Conservation (phyloP, 164 flowering plant genomes). For the Vitis riparia region DNA sequence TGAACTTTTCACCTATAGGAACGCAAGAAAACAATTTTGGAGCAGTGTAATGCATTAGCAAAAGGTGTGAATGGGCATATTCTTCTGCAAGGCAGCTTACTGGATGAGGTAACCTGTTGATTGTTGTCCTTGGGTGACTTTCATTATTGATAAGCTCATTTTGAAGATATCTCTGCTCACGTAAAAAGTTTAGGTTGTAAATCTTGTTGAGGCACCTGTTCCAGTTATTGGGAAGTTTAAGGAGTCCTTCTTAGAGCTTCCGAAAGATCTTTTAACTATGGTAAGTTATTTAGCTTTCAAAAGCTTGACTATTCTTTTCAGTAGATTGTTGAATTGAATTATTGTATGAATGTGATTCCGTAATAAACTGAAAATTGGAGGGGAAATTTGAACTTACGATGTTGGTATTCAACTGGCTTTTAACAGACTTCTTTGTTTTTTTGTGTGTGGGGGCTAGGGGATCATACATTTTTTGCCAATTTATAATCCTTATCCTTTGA, state of each 20-base stretch:
- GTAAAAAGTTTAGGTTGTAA: slow-evolving; percentile 59
- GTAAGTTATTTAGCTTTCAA: slow-evolving; percentile 35
- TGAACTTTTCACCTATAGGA: slow-evolving; percentile 43
- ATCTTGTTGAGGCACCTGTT: slow-evolving; percentile 92
- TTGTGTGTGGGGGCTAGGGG: too few species aligned
- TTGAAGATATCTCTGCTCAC: background rate
- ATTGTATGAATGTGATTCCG: background rate
- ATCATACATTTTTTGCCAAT: too few species aligned
- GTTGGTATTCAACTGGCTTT: too few species aligned
- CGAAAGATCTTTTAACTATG: slow-evolving; percentile 79
- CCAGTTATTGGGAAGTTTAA: slow-evolving; percentile 83
- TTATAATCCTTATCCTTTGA: too few species aligned
- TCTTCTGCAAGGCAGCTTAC: slow-evolving; percentile 43
- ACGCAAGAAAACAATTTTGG: slow-evolving; percentile 60
- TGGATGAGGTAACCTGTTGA: slow-evolving; percentile 63
- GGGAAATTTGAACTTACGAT: background rate
- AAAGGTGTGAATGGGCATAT: slow-evolving; percentile 61
- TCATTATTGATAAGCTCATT: background rate
- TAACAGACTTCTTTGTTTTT: too few species aligned
- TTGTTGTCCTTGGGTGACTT: slow-evolving; percentile 3
- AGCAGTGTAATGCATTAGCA: slow-evolving; percentile 55
- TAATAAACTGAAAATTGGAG: background rate
- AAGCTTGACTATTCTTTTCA: background rate
- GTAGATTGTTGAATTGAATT: background rate
- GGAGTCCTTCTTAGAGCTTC: slow-evolving; percentile 85